Conservation (phyloP, 768 basidiomycete species). For the Phylloporus arenicola region DNA sequence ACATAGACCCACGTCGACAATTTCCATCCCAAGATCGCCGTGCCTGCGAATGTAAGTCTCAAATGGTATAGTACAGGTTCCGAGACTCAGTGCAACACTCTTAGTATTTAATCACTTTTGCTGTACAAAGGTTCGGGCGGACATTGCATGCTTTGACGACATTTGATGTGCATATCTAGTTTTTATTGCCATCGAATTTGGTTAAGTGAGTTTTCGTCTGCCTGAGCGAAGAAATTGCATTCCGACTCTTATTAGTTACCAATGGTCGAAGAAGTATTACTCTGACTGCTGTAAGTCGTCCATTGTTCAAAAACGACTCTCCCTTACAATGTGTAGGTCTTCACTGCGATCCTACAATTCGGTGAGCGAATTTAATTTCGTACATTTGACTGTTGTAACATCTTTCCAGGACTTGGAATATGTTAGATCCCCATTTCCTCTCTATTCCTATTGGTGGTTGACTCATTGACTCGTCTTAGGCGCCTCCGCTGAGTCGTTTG, state of each 20-base stretch:
- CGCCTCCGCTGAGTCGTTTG: slow-evolving; percentile 1
- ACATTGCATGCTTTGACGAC: neutral
- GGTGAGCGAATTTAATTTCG: neutral
- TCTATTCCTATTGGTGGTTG: neutral
- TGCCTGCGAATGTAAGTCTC: slow-evolving; percentile 8
- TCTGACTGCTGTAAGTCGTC: neutral
- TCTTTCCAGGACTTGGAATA: slow-evolving; percentile 3
- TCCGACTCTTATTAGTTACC: slow-evolving; percentile 1
- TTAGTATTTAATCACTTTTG: slow-evolving; percentile 5
- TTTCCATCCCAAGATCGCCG: neutral
- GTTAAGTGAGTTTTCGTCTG: slow-evolving; percentile 7
- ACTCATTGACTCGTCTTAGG: neutral
- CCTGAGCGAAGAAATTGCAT: neutral
- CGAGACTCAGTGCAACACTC: neutral
- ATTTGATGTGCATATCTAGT: neutral
- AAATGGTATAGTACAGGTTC: neutral
- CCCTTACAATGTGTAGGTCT: neutral
- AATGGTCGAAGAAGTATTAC: neutral
- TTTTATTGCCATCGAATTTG: slow-evolving; percentile 17
- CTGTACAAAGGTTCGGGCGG: slow-evolving; percentile 10
- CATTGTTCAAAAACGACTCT: neutral
- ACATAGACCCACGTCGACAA: neutral
- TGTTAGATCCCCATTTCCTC: neutral
- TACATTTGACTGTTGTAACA: neutral
- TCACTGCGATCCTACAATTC: neutral